Evolutionary conservation across 2,329 filamentous ascomycete genomes (phyloP), one percentile per base, ranked within the genome.

Genomic region (Sporothrix luriei): DNA sequence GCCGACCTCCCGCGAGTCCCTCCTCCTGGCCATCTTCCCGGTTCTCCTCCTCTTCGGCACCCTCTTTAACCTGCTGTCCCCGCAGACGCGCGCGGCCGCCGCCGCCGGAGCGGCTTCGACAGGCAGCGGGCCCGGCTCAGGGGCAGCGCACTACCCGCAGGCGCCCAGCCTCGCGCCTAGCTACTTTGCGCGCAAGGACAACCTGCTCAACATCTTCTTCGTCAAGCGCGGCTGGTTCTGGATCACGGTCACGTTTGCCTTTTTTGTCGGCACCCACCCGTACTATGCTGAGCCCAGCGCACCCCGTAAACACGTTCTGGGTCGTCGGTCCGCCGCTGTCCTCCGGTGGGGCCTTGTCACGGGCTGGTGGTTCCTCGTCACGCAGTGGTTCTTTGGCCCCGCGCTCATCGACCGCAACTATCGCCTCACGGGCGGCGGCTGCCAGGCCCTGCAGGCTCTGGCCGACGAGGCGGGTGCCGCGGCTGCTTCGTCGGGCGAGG

Each of bases 211-310:
- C 78, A 80, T 91, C 61, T 86, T 93, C 75, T 99, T 98, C 77
- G 95, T 99, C 76, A 99, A 99, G 84, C 84, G 91, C 68, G 94
- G 94, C 72, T 99, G 95, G 95, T 86, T 90, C 65, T 99, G 95
- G 95, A 89, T 92, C 40, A 93, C 91, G 0, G 77, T 87, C 11
- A 90, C 92, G 0, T 94, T 97, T 76, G 79, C 86, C 46, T 79
- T 87, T 19, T 92, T 97, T 72, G 78, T 91, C 7, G 78, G 89
- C 54, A 89, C 88, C 29, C 91, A 97, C 76, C 88, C 90, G 76
- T 72, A 48, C 75, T 40, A 77, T 75, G 55, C 68, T 16, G 68
- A 71, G 55, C 38, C 48, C 5, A 29, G 16, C 3, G 52, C 71
- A 64, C 68, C 67, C n/a, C 49, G 71, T 9, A 51, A 59, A 2